phyloP scores from a whole-genome alignment of 257 asterid genomes.

The Capsicum chinense region DNA sequence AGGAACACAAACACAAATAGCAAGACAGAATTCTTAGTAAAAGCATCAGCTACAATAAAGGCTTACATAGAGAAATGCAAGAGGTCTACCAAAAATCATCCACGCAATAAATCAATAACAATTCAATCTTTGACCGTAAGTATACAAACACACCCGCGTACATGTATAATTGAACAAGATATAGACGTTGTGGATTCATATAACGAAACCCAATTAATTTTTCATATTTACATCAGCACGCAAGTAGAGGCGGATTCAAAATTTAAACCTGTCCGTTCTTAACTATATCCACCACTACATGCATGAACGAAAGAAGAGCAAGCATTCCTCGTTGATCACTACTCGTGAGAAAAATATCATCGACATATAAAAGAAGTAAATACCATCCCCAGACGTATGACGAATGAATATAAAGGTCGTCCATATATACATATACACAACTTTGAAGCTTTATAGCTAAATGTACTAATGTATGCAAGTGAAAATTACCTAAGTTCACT shows the following conservation, averaged over 20 bases:
- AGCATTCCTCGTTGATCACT: not conserved
- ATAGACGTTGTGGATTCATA: not conserved
- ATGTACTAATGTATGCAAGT: not conserved
- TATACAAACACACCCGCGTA: not conserved
- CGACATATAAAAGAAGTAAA: not conserved
- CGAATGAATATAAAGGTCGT: not conserved
- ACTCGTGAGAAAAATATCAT: not conserved
- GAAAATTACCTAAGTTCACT: slow-evolving; percentile 77
- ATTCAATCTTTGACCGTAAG: not conserved
- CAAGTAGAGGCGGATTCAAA: not conserved
- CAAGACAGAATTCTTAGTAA: not conserved
- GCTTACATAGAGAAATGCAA: not conserved
- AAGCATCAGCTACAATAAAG: not conserved
- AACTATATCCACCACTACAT: not conserved
- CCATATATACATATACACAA: not conserved
- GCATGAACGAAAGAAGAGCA: not conserved
- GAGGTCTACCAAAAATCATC: slow-evolving; percentile 13
- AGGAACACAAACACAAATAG: not conserved
- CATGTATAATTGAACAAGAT: not conserved
- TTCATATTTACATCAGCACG: not conserved
- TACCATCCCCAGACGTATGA: not conserved
- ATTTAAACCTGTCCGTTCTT: not conserved
- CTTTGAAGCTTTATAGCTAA: not conserved
- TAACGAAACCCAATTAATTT: not conserved
- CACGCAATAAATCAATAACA: not conserved